These are phyloP conservation scores for Trametopsis cervina DNA, from an alignment of 768 basidiomycete genomes.

Conservation along the genomic window DNA sequence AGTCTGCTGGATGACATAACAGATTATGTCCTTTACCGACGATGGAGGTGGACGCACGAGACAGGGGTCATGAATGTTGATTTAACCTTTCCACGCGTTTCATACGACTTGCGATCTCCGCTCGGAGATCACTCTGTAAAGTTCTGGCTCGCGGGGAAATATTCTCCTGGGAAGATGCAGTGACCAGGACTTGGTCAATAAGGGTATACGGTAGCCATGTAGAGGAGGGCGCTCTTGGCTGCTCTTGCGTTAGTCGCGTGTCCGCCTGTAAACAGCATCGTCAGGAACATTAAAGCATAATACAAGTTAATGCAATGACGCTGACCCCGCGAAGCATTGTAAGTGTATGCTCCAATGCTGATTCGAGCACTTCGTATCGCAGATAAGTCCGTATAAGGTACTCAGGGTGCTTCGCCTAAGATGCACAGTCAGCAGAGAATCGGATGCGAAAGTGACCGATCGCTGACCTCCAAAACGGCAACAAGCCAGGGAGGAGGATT, in stretches of 20 bases:
- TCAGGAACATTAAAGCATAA: not conserved
- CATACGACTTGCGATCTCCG: conserved; percentile 54
- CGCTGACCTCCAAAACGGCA: conserved; percentile 59
- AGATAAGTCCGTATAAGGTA: conserved; percentile 76
- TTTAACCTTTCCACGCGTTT: conserved; percentile 65
- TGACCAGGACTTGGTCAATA: conserved; percentile 74
- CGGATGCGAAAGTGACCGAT: not conserved
- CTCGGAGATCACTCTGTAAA: conserved; percentile 45
- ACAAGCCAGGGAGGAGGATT: conserved; percentile 82
- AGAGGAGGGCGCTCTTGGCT: conserved; percentile 46
- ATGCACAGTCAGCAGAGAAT: conserved; percentile 1
- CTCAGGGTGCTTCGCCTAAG: conserved; percentile 69
- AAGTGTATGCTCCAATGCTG: conserved; percentile 68
- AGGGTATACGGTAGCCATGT: conserved; percentile 83
- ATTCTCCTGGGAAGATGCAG: conserved; percentile 47
- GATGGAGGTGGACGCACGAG: too few species aligned
- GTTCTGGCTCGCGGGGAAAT: conserved; percentile 35
- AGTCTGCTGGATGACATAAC: too few species aligned
- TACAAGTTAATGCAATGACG: conserved; percentile 8
- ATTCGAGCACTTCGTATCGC: conserved; percentile 71
- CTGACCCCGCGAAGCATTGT: conserved; percentile 69
- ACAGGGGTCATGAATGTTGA: conserved; percentile 18
- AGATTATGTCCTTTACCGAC: too few species aligned
- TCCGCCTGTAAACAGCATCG: conserved; percentile 37
- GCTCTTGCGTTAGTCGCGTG: conserved; percentile 41